phyloP scores from a whole-genome alignment of 176 grass and related monocot genomes.

The Oryza brachyantha region DNA sequence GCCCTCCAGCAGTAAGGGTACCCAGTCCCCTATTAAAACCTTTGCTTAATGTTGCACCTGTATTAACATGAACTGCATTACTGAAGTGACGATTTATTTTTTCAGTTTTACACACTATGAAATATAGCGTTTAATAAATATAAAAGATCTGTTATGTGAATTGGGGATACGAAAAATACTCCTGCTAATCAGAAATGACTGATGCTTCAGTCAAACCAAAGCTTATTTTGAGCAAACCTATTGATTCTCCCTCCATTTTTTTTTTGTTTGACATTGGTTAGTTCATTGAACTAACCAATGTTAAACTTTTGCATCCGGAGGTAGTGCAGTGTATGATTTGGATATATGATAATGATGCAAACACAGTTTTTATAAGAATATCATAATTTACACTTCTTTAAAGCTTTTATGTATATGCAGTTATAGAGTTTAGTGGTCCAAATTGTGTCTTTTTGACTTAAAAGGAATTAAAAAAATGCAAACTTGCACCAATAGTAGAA shows the following conservation, averaged over 20 bases:
- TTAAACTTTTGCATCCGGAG: no score
- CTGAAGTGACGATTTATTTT: not conserved
- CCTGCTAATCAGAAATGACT: not conserved
- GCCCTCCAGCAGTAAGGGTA: slow-evolving; percentile 74
- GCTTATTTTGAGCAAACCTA: not conserved
- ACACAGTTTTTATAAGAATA: not conserved
- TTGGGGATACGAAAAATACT: not conserved
- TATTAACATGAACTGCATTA: slow-evolving; percentile 27
- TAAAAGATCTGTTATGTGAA: not conserved
- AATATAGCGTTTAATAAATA: not conserved
- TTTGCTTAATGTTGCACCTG: slow-evolving; percentile 98
- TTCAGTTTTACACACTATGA: not conserved
- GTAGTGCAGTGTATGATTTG: not conserved
- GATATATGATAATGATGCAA: not conserved
- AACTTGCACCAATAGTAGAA: slow-evolving; percentile 2
- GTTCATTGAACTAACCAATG: no score
- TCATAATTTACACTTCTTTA: not conserved
- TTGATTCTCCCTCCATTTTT: no score
- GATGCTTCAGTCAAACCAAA: not conserved
- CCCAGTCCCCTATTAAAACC: slow-evolving; percentile 81
- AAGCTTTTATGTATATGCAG: not conserved
- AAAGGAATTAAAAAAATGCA: not conserved
- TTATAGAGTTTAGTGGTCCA: not conserved
- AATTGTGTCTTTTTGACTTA: not conserved
- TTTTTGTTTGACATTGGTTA: no score